Percentiles rank a stretch among this genome's conserved stretches.
These are phyloP conservation scores for Aristolochia contorta DNA, from an alignment of 164 flowering plant species.

Conservation along the genomic window DNA sequence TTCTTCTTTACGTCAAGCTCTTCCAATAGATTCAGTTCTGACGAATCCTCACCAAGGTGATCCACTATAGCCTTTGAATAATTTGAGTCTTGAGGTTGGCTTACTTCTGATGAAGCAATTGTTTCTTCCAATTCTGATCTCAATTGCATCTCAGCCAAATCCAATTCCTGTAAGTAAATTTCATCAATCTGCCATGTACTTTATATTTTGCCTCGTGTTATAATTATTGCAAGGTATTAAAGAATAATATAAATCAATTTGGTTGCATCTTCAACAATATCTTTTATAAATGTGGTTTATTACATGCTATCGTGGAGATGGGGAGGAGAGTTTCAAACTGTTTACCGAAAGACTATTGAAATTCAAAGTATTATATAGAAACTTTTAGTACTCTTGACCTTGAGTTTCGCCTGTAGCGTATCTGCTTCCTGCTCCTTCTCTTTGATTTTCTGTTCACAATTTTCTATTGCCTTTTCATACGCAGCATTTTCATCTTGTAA, in stretches of 20 bases:
- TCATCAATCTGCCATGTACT: background rate
- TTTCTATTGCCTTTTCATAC: constrained; percentile 62
- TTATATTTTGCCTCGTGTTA: background rate
- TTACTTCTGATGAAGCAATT: constrained; percentile 19
- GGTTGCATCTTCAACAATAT: too few species aligned
- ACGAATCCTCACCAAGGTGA: constrained; percentile 23
- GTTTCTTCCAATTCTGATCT: constrained; percentile 41
- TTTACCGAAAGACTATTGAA: too few species aligned
- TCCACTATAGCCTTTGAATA: constrained; percentile 20
- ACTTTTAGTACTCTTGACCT: constrained; percentile 26
- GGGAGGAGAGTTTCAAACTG: too few species aligned
- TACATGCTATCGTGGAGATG: too few species aligned
- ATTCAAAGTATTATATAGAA: too few species aligned
- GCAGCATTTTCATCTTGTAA: constrained; percentile 83
- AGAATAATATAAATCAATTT: too few species aligned
- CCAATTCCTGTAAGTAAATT: constrained; percentile 47
- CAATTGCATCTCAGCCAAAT: constrained; percentile 35
- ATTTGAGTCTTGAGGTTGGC: constrained; percentile 17
- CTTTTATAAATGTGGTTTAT: too few species aligned
- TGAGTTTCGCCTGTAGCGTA: constrained; percentile 35
- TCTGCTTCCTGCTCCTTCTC: constrained; percentile 74
- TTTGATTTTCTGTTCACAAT: constrained; percentile 59
- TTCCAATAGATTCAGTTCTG: constrained; percentile 24
- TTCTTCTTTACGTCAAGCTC: constrained; percentile 59
- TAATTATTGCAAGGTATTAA: too few species aligned